These are phyloP conservation scores for Cladosporium cucumerinum DNA, from an alignment of 2,329 filamentous ascomycete species.

Conservation along the genomic window DNA sequence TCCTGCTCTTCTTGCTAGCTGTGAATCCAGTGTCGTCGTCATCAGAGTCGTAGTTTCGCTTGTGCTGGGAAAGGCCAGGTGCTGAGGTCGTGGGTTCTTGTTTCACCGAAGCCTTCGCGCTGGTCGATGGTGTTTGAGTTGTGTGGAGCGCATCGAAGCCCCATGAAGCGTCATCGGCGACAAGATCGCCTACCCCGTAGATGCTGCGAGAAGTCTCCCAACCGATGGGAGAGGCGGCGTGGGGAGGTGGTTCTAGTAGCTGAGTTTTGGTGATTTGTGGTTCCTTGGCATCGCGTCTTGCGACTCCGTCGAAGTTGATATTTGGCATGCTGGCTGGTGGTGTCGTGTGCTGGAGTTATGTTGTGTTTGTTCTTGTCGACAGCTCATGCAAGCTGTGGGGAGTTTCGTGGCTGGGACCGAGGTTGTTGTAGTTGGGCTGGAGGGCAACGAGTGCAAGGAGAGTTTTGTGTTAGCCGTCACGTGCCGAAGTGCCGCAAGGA, in stretches of 20 bases:
- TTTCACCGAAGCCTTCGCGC: background rate
- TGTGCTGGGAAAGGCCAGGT: background rate
- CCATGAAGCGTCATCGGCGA: background rate
- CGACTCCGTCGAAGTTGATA: background rate
- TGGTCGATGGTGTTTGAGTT: background rate
- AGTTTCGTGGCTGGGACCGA: background rate
- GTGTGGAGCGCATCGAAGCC: background rate
- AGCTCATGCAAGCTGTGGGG: background rate
- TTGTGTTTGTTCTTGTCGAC: background rate
- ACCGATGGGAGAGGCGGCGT: background rate
- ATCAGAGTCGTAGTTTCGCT: background rate
- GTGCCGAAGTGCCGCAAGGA: background rate
- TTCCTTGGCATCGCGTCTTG: background rate
- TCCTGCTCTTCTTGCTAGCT: background rate
- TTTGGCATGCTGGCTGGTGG: background rate
- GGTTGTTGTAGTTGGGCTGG: background rate
- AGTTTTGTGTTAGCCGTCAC: background rate
- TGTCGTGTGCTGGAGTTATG: background rate
- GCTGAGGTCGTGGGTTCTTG: background rate
- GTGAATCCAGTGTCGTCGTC: background rate
- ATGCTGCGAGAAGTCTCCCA: background rate
- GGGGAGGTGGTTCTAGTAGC: background rate
- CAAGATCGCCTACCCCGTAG: background rate
- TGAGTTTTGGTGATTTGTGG: slow-evolving; percentile 7
- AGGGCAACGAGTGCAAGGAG: background rate